Base-by-base conservation (phyloP, 2,329 filamentous ascomycete genomes). In the Fusarium praegraminearum region DNA sequence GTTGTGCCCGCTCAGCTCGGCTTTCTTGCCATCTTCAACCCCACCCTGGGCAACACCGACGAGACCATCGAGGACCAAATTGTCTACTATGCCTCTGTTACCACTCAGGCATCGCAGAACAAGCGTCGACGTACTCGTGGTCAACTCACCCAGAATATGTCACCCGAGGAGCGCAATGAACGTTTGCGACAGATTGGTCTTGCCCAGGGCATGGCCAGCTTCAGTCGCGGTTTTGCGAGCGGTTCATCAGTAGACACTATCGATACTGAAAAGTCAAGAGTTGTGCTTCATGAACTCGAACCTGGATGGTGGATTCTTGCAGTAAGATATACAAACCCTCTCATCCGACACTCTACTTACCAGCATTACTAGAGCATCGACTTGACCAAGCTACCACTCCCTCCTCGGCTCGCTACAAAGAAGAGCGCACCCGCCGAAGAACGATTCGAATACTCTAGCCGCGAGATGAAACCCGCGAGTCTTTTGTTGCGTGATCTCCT, bases 11-110 rank as follows among this genome's bases (percentile, higher is more conserved):
- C 95, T 36, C 93, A 93, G 77, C 88, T 98, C 32, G 92, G 93
- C 74, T 98, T 96, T 79, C 87, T 99, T 46, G 90, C 95, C 78
- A 97, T 99, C 78, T 99, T 97, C 85, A 98, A 97, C 79, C 96
- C 97, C 35, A 89, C 91, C 8, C 86, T 97, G 45, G 91, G 92
- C 74, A 77, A 75, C 44, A 85, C 82, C 5, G 85, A 87, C 72
- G 84, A 86, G 44, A 85, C 83, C 2, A 84, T 95, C 71, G 85
- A 87, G 60, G 86, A 96, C 72, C 93, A 99, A 81, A 93, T 98
- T 68, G 93, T 98, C 73, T 99, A 97, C 84, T 98, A 97, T 82
- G 91, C 92, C 74, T 93, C 93, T 8, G 79, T 85, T 56, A 81
- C 78, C 57, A 82, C 83, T 4, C 81, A 82, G 51, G 70, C 78